These are phyloP conservation scores for Botryotinia convoluta DNA, from an alignment of 2,329 filamentous ascomycete species.

Conservation along the genomic window DNA sequence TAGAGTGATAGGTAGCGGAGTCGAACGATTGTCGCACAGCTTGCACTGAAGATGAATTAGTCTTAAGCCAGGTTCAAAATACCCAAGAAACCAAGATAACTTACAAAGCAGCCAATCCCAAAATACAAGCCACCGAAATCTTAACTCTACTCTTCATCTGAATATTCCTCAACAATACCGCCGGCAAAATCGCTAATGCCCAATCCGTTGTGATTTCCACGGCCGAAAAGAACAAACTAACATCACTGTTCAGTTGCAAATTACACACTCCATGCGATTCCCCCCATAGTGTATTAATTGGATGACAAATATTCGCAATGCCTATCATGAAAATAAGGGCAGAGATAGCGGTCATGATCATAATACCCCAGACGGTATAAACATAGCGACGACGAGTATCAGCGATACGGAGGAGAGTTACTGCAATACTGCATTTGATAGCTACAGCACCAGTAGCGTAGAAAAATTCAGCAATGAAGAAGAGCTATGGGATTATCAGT, in stretches of 20 bases:
- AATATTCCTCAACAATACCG: slow-evolving; percentile 43
- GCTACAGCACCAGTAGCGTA: slow-evolving; percentile 38
- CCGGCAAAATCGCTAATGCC: slow-evolving; percentile 43
- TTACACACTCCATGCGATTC: slow-evolving; percentile 36
- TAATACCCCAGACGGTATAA: slow-evolving; percentile 35
- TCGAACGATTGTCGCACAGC: slow-evolving; percentile 43
- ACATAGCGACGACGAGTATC: slow-evolving; percentile 34
- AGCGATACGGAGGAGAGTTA: slow-evolving; percentile 39
- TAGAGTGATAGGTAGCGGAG: slow-evolving; percentile 45
- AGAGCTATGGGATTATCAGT: slow-evolving; percentile 33
- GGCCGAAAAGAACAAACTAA: slow-evolving; percentile 40
- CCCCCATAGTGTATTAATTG: slow-evolving; percentile 38
- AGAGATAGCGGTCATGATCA: slow-evolving; percentile 28
- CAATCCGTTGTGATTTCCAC: slow-evolving; percentile 44
- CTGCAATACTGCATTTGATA: slow-evolving; percentile 38
- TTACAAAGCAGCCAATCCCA: slow-evolving; percentile 41
- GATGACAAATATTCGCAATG: slow-evolving; percentile 38
- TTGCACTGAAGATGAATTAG: slow-evolving; percentile 34
- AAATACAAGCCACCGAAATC: slow-evolving; percentile 37
- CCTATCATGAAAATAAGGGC: slow-evolving; percentile 36
- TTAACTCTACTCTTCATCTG: slow-evolving; percentile 43
- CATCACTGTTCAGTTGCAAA: slow-evolving; percentile 35
- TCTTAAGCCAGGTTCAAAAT: neutral
- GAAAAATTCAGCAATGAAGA: slow-evolving; percentile 43
- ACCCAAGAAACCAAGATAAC: slow-evolving; percentile 19